phyloP scores from a whole-genome alignment of 2,329 filamentous ascomycete genomes.

The Penicillium sp. region DNA sequence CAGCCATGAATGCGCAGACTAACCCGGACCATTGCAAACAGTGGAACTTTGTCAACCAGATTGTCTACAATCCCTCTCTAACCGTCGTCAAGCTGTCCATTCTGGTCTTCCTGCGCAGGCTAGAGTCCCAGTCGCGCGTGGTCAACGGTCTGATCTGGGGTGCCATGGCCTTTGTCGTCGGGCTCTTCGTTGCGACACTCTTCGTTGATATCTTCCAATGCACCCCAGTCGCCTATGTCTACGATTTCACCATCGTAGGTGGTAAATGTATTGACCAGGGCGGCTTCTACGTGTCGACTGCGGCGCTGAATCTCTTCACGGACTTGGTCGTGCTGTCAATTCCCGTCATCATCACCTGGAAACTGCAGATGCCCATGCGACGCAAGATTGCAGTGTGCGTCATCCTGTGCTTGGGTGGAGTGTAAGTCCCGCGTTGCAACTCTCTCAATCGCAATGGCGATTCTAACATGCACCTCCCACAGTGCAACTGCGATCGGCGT shows the following conservation, averaged over 20 bases:
- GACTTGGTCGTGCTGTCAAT: slow-evolving; percentile 35
- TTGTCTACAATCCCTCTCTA: slow-evolving; percentile 35
- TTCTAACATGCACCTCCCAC: neutral
- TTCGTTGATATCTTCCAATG: slow-evolving; percentile 38
- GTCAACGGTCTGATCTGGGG: slow-evolving; percentile 26
- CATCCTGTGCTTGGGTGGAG: slow-evolving; percentile 31
- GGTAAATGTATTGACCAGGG: slow-evolving; percentile 34
- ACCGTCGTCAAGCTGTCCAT: slow-evolving; percentile 35
- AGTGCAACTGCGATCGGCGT: slow-evolving; percentile 33
- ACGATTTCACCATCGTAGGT: slow-evolving; percentile 19
- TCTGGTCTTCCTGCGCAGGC: slow-evolving; percentile 33
- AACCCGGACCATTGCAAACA: neutral
- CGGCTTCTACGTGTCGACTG: slow-evolving; percentile 32
- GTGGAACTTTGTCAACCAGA: slow-evolving; percentile 33
- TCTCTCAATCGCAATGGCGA: neutral
- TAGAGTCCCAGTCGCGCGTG: slow-evolving; percentile 28
- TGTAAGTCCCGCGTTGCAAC: slow-evolving; percentile 19
- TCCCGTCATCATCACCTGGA: slow-evolving; percentile 34
- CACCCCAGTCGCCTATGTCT: slow-evolving; percentile 29
- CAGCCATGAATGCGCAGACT: neutral
- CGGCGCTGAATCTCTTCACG: slow-evolving; percentile 33
- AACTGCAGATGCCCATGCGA: slow-evolving; percentile 31
- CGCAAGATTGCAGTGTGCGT: slow-evolving; percentile 34
- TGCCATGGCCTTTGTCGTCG: slow-evolving; percentile 13
- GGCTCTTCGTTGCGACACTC: slow-evolving; percentile 27